Evolutionary conservation across 345 rosid genomes (phyloP), one percentile per base, ranked within the genome.

Genomic region (Citrus medica): DNA sequence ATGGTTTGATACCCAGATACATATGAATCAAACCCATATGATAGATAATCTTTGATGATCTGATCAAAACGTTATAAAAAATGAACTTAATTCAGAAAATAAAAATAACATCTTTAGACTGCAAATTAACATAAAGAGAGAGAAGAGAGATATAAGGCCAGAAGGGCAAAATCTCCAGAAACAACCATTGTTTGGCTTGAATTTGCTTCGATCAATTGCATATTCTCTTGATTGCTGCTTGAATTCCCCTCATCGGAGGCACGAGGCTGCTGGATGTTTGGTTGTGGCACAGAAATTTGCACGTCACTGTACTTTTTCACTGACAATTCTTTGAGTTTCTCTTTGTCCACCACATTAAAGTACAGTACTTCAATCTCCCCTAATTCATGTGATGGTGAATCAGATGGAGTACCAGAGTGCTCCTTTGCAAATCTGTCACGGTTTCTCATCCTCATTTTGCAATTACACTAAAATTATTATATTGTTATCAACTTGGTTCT

Each of bases 391-490:
- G 42, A 2, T 19, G 60, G 8, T 17, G 60, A 56, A n/a, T 56
- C 24, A n/a, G 8, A 56, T 21, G 60, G 60, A 56, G 24, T 56
- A 28, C 7, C 7, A 19, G 19, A 16, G 16, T 28, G 17, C 37
- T 63, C 8, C 37, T 1, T 28, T 63, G 38, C 37, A 65, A 65
- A 21, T 19, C 69, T 65, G 9, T 65, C 7, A 16, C 13, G 4
- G 19, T 65, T 65, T 65, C 69, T 65, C 33, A 65, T 65, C 69
- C 69, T 33, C 69, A 65, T 65, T 65, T 65, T 33, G 13, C 24
- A 65, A 65, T 16, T 65, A 3, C 4, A 46, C 51, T 46, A 12
- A 46, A 46, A 46, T 46, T 12, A 12, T 46, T 46, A 13, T 46
- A 0, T 12, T 46, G 51, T 10, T 12, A 13, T 46, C 51, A 46